Base-by-base conservation (phyloP, 768 basidiomycete species). In the Paxillus involutus region DNA sequence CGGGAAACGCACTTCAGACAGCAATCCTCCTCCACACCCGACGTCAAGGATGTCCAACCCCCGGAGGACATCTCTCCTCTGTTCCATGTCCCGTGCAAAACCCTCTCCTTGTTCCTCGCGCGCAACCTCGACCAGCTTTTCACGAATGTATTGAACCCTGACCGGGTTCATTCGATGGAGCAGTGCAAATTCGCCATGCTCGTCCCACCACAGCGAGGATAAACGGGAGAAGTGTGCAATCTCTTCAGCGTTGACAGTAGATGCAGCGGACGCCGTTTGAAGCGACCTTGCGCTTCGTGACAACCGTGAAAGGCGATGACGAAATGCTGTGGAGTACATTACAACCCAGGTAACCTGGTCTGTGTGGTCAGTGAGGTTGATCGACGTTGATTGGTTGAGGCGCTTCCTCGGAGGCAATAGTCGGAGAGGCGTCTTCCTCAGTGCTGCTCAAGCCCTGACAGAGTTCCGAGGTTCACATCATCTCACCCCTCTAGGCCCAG, bases 121-220 rank as follows among this genome's bases (percentile, higher is more conserved):
- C n/a, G 74, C 73, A 14, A 78, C 73, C 62, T 91, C 88, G 44
- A 80, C 68, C 36, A 93, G 60, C 67, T 93, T 93, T 60, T 91
- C 81, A 39, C 83, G 80, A 30, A 99, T 80, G 69, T 93, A 97
- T 51, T 83, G 82, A 62, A 94, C 80, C 40, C 97, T 78, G 11
- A 87, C 80, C 2, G 94, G 94, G 73, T 99, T 99, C 96, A 99
- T 98, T 63, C 84, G 83, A 66, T 98, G 97, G 33, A 99, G 73
- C 36, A 94, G 74, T 3, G 75, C 78, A 67, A 96, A 95, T 69
- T 98, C 95, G 60, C 96, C 95, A 17, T 78, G 81, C 65, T 96
- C 92, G 70, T 95, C 86, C 94, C 95, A 98, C 95, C 95, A 98
- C 63, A 85, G 78, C n/a, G 88, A 85, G 2, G 93, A 91, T 5